Base-by-base conservation (phyloP, 495 filamentous ascomycete species). In the Aspergillus wentii region DNA sequence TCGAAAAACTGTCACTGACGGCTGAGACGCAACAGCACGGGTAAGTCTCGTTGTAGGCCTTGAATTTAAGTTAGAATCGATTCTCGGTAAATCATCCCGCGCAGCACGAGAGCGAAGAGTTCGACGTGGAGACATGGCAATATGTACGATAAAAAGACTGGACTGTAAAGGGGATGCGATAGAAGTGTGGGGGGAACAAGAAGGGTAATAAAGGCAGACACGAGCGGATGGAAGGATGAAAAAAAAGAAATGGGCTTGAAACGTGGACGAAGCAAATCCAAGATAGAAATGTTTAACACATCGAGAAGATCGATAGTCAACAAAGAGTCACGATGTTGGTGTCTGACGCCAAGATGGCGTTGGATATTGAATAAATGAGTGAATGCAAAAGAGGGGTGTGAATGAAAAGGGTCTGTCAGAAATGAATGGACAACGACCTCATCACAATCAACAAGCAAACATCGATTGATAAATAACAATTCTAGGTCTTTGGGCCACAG, bases 1-100 rank as follows among this genome's bases (percentile, higher is more conserved):
- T 57, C 75, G 75, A 47, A 75, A 71, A 33, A 79, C 64, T 15
- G 78, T 76, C 21, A 71, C 57, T 26, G 63, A 56, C 9, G 56
- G 45, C 28, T 49, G 33, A 32, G 51, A 56, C 20, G 57, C 44
- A 43, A 58, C 52, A 41, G 59, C 47, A 21, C 60, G 68, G 41
- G 57, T 65, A 23, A 48, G 45, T 49, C 66, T 51, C 35, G 51
- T 61, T 38, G 54, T 41, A 31, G 38, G n/a, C 39, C 68, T 71
- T 34, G 52, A 37, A 38, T 26, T 38, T 40, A 41, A 35, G 45
- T 71, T 64, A 71, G 66, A 54, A 40, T 61, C 54, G 33, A 48
- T 46, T 40, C 61, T 69, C 43, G 61, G 54, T 23, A 43, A 31
- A 38, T 61, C 57, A 43, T 68, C 67, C 33, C 61, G 58, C 51